Conservation (phyloP, 441 rosid species). For the Sinapis alba region DNA sequence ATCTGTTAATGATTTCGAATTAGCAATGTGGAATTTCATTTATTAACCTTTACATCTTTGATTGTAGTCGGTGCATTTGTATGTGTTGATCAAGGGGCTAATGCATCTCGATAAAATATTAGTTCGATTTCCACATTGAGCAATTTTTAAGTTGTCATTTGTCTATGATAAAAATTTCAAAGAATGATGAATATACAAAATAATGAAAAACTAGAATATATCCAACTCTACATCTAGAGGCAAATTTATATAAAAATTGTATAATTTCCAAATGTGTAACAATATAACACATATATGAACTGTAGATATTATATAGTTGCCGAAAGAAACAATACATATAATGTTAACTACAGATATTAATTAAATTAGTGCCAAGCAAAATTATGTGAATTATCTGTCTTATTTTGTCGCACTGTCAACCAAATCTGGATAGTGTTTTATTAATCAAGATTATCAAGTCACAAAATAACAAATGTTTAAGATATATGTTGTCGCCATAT, state of each 20-base stretch:
- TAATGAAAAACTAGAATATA: neutral
- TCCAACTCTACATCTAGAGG: neutral
- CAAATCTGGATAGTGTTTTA: neutral
- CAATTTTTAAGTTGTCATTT: neutral
- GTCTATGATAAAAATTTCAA: neutral
- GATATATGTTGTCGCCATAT: too few species aligned
- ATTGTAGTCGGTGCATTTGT: neutral
- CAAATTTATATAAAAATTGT: neutral
- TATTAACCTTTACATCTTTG: neutral
- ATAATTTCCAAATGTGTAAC: neutral
- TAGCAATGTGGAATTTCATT: neutral
- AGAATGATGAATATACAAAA: neutral
- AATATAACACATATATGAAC: neutral
- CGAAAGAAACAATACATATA: neutral
- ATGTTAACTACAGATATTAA: neutral
- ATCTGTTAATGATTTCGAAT: too few species aligned
- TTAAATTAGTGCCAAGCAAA: neutral
- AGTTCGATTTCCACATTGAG: neutral
- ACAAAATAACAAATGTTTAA: neutral
- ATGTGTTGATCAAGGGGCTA: neutral
- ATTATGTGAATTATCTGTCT: neutral
- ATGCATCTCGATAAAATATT: neutral
- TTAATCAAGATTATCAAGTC: neutral
- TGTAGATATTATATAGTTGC: neutral
- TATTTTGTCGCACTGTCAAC: neutral